Evolutionary conservation across 192 early-diverging fungal genomes (phyloP).

Genomic region (Entomortierella beljakovae): DNA sequence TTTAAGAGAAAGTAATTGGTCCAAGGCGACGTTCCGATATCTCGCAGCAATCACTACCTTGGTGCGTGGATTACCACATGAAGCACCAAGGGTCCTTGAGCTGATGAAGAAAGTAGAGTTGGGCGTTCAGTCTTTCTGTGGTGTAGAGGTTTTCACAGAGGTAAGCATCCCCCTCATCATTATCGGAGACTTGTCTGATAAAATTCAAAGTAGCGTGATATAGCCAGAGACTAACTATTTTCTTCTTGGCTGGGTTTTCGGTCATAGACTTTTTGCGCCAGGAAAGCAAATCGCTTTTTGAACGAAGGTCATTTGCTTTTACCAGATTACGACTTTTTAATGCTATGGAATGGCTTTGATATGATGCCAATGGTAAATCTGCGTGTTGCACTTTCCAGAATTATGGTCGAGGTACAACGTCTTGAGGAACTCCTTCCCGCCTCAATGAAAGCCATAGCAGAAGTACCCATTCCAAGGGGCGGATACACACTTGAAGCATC

Average conservation of each 20-base stretch:
- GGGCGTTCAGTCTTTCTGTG: constrained; percentile 80
- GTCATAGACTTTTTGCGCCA: constrained; percentile 79
- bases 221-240: too few relatives aligned
- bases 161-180: background rate
- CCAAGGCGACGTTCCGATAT: constrained; percentile 85
- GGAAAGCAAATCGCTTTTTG: constrained; percentile 83
- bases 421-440: constrained; percentile 30
- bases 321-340: constrained; percentile 83
- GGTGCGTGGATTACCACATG: constrained; percentile 43
- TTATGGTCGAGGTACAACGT: constrained; percentile 33
- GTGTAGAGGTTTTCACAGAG: constrained; percentile 83
- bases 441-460: constrained; percentile 36
- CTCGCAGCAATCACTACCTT: constrained; percentile 70
- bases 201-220: too few relatives aligned
- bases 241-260: background rate
- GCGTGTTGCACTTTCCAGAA: constrained; percentile 37
- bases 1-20: constrained; percentile 86
- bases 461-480: constrained; percentile 24
- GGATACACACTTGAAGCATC: constrained; percentile 46
- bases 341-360: constrained; percentile 78
- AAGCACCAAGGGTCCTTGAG: constrained; percentile 59
- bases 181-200: background rate
- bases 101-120: constrained; percentile 77
- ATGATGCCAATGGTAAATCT: constrained; percentile 67
- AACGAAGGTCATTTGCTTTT: constrained; percentile 75